A percentile compares a stretch with the other conserved stretches of the same genome.
Evolutionary conservation across 1,139 yeast genomes (phyloP).

Genomic region (Tardiomyces blankii): DNA sequence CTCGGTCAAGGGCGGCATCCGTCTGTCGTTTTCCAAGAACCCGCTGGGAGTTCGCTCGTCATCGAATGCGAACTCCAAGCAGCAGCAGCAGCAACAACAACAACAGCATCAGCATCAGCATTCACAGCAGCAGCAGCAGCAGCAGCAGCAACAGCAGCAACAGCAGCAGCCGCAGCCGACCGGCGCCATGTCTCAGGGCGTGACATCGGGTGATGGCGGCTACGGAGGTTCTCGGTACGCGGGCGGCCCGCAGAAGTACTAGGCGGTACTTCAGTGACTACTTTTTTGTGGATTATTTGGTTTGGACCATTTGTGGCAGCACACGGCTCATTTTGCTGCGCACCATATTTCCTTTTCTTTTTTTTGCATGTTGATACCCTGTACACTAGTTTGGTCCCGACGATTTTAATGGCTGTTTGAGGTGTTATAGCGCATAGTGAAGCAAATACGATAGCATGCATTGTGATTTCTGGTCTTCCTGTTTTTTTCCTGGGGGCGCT

Average conservation of each 20-base stretch:
- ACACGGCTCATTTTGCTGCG: no score
- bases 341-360: background rate
- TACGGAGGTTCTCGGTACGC: background rate
- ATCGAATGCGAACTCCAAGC: slow-evolving; percentile 25
- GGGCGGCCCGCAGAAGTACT: background rate
- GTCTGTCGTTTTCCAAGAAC: slow-evolving; percentile 87
- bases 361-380: background rate
- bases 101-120: background rate
- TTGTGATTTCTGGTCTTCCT: background rate
- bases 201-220: background rate
- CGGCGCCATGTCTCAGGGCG: background rate
- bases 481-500: no score
- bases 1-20: slow-evolving; percentile 75
- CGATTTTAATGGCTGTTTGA: background rate
- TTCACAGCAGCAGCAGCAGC: slow-evolving; percentile 15
- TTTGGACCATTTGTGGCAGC: no score
- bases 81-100: slow-evolving; percentile 2
- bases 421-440: background rate
- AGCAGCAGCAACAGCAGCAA: slow-evolving; percentile 14
- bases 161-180: slow-evolving; percentile 1
- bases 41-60: slow-evolving; percentile 88
- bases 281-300: background rate
- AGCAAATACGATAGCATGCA: background rate
- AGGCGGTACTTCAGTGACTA: background rate
- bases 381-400: slow-evolving; percentile 1